phyloP scores from a whole-genome alignment of 2,329 filamentous ascomycete genomes.

The Neonectria sp. region DNA sequence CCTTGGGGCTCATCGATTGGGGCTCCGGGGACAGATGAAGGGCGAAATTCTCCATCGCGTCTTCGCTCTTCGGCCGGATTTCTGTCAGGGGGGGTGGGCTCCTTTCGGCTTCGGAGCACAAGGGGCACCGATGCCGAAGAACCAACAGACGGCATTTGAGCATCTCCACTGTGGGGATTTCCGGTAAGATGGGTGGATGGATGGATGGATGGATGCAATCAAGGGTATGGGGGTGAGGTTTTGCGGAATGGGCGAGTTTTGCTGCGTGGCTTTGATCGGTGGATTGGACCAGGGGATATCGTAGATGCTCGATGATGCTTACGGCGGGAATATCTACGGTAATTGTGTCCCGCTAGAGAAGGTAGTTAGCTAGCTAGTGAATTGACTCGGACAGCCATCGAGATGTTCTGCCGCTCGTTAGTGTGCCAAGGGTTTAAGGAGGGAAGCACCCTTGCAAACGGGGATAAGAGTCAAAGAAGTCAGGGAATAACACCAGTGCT shows the following conservation, averaged over 20 bases:
- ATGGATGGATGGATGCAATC: not conserved
- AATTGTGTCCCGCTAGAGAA: not conserved
- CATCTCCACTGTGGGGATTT: not conserved
- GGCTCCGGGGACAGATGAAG: not conserved
- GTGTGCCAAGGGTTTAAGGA: not conserved
- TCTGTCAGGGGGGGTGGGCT: not conserved
- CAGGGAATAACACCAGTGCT: not conserved
- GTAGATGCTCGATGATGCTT: too few relatives aligned
- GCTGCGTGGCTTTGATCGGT: too few relatives aligned
- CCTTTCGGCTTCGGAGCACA: not conserved
- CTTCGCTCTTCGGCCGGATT: constrained; percentile 6
- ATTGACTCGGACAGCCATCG: not conserved
- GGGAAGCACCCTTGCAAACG: not conserved
- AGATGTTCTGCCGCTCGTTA: not conserved
- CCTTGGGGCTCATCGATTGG: not conserved
- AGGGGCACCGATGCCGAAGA: not conserved
- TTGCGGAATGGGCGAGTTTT: not conserved
- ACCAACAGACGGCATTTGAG: not conserved
- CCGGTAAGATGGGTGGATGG: not conserved
- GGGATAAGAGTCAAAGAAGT: not conserved
- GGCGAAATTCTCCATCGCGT: not conserved
- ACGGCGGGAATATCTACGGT: not conserved
- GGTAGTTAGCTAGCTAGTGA: not conserved
- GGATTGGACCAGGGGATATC: too few relatives aligned
- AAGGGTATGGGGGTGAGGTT: not conserved